phyloP scores from a whole-genome alignment of 306 rosid genomes.

The Lathyrus oleraceus region DNA sequence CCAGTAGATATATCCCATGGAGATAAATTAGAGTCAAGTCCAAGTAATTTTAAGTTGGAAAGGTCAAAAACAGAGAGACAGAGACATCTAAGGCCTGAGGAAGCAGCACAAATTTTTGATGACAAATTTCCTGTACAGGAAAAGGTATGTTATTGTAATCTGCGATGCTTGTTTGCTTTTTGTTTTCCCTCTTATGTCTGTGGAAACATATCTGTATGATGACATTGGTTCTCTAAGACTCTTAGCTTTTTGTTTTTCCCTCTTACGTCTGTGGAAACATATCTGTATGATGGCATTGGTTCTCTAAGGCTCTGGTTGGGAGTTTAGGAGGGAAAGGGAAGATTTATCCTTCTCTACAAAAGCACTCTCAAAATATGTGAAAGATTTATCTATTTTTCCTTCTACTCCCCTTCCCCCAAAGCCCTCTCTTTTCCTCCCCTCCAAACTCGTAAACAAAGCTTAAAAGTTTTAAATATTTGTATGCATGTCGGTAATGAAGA shows the following conservation, averaged over 20 bases:
- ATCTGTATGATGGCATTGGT: slow-evolving; percentile 12
- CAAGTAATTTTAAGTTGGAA: slow-evolving; percentile 58
- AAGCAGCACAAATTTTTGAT: slow-evolving; percentile 77
- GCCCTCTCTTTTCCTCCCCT: no score
- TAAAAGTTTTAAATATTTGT: slow-evolving; percentile 7
- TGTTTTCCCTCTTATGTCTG: background rate
- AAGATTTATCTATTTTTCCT: no score
- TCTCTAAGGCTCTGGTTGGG: background rate
- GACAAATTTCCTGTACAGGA: slow-evolving; percentile 58
- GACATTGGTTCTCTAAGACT: slow-evolving; percentile 6
- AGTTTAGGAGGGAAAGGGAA: no score
- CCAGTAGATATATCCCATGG: slow-evolving; percentile 48
- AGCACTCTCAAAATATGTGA: no score
- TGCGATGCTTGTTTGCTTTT: background rate
- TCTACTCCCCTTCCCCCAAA: no score
- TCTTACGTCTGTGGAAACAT: background rate
- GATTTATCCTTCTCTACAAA: no score
- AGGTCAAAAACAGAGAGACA: slow-evolving; percentile 76
- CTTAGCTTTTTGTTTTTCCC: slow-evolving; percentile 1
- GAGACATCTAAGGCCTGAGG: slow-evolving; percentile 59
- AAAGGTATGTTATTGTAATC: slow-evolving; percentile 53
- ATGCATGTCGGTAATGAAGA: background rate
- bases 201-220: background rate
- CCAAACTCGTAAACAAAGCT: no score
- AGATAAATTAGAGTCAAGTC: slow-evolving; percentile 44